Conservation (phyloP, 2,329 filamentous ascomycete genomes). For the Neonectria punicea region DNA sequence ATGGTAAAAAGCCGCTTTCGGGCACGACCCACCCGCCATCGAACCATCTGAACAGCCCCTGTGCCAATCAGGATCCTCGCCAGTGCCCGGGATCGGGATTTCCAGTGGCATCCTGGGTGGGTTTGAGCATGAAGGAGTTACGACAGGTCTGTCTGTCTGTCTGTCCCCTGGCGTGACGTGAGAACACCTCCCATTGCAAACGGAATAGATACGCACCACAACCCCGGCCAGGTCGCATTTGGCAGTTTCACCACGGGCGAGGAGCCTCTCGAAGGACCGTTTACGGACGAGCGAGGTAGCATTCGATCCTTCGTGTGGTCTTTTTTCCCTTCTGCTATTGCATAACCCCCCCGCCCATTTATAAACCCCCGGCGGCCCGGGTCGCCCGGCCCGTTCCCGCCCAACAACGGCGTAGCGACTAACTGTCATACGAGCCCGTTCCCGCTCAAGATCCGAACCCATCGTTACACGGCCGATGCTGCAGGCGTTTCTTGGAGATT, state of each 20-base stretch:
- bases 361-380: neutral
- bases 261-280: neutral
- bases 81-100: conserved; percentile 1
- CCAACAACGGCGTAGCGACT: neutral
- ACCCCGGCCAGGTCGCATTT: neutral
- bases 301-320: neutral
- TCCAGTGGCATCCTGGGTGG: neutral
- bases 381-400: neutral
- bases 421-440: conserved; percentile 7
- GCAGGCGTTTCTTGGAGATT: neutral
- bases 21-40: neutral
- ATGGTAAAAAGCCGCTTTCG: neutral
- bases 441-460: neutral
- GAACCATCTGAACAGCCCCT: neutral
- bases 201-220: neutral
- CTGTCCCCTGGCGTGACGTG: neutral
- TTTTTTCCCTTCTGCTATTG: too few relatives aligned
- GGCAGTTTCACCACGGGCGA: conserved; percentile 3
- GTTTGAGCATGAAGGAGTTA: neutral
- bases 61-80: neutral
- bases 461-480: neutral
- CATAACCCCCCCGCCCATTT: too few relatives aligned
- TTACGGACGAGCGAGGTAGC: neutral
- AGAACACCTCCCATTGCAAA: neutral
- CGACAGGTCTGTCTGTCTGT: too few relatives aligned